phyloP scores from a whole-genome alignment of 352 stramenopile species.

The Pythium rishiriense region DNA sequence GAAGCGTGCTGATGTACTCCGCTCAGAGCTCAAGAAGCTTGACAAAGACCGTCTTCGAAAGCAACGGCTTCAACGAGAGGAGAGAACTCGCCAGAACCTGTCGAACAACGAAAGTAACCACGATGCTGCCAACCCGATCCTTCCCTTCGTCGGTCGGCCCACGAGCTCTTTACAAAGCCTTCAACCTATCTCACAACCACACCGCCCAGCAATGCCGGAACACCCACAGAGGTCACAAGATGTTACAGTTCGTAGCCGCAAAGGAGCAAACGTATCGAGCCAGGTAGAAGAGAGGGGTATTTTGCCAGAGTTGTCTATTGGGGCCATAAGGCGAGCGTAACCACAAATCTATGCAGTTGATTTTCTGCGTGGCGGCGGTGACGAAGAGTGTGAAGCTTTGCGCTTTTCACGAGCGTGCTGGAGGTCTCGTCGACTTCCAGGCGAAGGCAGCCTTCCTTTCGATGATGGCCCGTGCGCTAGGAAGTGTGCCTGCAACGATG shows the following conservation, averaged over 20 bases:
- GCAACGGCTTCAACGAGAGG: slow-evolving; percentile 39
- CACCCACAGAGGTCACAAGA: background rate
- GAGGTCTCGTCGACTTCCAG: slow-evolving; percentile 32
- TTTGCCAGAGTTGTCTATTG: slow-evolving; percentile 17
- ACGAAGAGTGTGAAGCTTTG: slow-evolving; percentile 19
- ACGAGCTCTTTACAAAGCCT: background rate
- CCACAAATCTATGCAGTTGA: slow-evolving; percentile 14
- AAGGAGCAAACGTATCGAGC: background rate
- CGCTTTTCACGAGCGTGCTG: slow-evolving; percentile 26
- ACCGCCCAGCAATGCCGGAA: background rate
- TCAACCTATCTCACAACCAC: too few relatives aligned
- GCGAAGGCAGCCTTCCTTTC: slow-evolving; percentile 27
- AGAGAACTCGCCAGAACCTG: slow-evolving; percentile 38
- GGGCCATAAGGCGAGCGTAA: slow-evolving; percentile 4
- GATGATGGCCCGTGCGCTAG: slow-evolving; percentile 21
- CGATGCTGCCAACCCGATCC: background rate
- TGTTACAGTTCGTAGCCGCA: too few relatives aligned
- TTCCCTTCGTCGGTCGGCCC: slow-evolving; percentile 4
- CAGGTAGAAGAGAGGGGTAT: background rate
- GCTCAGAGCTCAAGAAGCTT: slow-evolving; percentile 37
- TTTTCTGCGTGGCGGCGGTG: slow-evolving; percentile 23
- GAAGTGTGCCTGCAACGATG: slow-evolving; percentile 26
- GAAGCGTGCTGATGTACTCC: slow-evolving; percentile 42
- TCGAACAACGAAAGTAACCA: slow-evolving; percentile 27
- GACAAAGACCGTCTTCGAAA: slow-evolving; percentile 52